Base-by-base conservation (phyloP, 2,329 filamentous ascomycete species). In the Coniochaeta sp. region DNA sequence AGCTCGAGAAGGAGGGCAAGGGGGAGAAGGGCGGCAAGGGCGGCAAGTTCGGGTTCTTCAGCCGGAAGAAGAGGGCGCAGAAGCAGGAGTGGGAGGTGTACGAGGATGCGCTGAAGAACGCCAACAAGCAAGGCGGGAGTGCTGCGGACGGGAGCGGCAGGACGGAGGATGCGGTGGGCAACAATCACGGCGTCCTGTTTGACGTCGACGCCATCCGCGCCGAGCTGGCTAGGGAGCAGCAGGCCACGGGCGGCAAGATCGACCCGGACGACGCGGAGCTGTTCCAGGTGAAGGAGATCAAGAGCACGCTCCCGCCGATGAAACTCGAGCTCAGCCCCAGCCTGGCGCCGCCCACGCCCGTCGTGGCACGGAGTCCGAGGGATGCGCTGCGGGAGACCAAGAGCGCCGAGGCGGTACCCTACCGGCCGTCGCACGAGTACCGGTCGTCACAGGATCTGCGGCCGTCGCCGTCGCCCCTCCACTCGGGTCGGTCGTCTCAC, bases 11-110 rank as follows among this genome's bases (percentile, higher is more conserved):
- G 67, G 54, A 57, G 31, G 54, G 87, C 19, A 86, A 89, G 34
- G 34, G 3, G 34, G 34, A 6, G 34, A 6, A 36, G 68, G 86
- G 61, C 8, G 70, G 64, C 57, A 74, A 75, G 57, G 72, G 76
- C 11, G 72, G 76, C 11, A 76, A 77, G 47, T 92, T 93, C 68
- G 85, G 86, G 38, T 85, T 96, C 67, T 97, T 97, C 75, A 88
- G 88, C 47, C 86, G 89, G 57, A 92, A 90, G 68, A 96, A 91
- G 76, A 89, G 89, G 73, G 75, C 82, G 47, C 80, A 92, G 70
- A 93, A 92, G 75, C 91, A 92, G 69, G 89, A 90, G 59, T 97
- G 93, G 93, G 93, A 98, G 73, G 91, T 91, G 9, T 97, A 97
- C 71, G 89, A 97, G 70, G 90, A 96, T 63, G 77, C 76, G 19